phyloP scores from a whole-genome alignment of 768 basidiomycete species.

The Sutorius australiensis region DNA sequence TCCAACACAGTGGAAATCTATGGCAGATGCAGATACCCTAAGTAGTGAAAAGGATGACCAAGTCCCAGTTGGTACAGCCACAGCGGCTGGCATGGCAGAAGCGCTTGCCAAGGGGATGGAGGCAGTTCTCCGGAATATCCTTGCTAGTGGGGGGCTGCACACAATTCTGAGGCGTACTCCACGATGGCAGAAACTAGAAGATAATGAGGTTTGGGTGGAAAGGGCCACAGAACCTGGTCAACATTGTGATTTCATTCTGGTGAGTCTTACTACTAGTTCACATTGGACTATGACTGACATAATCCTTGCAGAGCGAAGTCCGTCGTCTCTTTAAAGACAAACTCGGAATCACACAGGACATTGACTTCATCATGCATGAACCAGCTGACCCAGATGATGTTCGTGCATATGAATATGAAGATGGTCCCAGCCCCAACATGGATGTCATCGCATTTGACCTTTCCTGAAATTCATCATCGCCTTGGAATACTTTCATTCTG shows the following conservation, averaged over 20 bases:
- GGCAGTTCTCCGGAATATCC: no score
- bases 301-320: constrained; percentile 4
- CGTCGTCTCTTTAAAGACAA: constrained; percentile 8
- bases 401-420: constrained; percentile 4
- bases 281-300: no score
- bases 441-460: constrained; percentile 2
- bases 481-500: constrained; percentile 4
- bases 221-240: background rate
- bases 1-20: no score
- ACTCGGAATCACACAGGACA: constrained; percentile 4
- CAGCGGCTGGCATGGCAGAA: no score
- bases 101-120: no score
- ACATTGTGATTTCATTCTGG: constrained; percentile 6
- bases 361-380: constrained; percentile 1
- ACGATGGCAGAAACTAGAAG: no score
- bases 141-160: no score
- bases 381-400: background rate
- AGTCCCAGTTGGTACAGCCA: no score
- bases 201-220: no score
- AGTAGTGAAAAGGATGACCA: no score
- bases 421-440: constrained; percentile 1
- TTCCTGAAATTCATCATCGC: background rate
- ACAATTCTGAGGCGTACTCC: no score
- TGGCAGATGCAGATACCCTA: no score
- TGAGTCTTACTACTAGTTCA: background rate